Base-by-base conservation (phyloP, 2,329 filamentous ascomycete genomes). In the Fusarium sp. region DNA sequence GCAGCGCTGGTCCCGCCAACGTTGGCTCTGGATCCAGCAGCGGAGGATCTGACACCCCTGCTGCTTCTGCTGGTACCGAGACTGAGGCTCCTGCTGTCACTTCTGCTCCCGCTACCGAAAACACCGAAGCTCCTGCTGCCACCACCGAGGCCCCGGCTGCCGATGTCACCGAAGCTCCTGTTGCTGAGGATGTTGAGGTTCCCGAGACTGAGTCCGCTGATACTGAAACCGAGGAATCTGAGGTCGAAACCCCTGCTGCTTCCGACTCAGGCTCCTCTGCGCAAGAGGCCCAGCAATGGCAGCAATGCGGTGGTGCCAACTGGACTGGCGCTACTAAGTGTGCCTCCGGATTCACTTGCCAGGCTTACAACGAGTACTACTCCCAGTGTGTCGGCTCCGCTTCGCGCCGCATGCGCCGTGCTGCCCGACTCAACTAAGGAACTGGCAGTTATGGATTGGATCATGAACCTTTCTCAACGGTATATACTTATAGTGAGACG, bases 301-400 rank as follows among this genome's bases (percentile, higher is more conserved):
- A 66, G 15, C 76, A 77, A 61, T 78, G 76, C 41, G 76, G 75
- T 39, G 76, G 76, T 12, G 56, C 43, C 6, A 63, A 65, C 51
- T 76, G 54, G 46, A 74, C 62, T n/a, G 76, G 76, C 16, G 51
- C 72, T 30, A 76, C 73, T 13, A 59, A 62, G 12, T 78, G 76
- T 43, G 73, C 51, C 16, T 41, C 64, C 12, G 76, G 76, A 16
- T 65, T 67, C 13, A 71, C 67, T 6, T 78, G 76, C 53, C 66
- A 70, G 28, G 65, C 62, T 39, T 63, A 67, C 40, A 77, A 77
- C 54, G 70, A 77, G 30, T 76, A 73, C 70, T 78, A 78, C 71
- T 76, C 69, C 4, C 76, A 78, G 67, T 78, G 76, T 40, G 43
- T 65, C 3, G 46, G 64, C 60, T 67, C 57, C 7, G 39, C 66